Evolutionary conservation across 2,329 filamentous ascomycete genomes (phyloP), one percentile per base, ranked within the genome.

Genomic region (Epicoccum nigrum): DNA sequence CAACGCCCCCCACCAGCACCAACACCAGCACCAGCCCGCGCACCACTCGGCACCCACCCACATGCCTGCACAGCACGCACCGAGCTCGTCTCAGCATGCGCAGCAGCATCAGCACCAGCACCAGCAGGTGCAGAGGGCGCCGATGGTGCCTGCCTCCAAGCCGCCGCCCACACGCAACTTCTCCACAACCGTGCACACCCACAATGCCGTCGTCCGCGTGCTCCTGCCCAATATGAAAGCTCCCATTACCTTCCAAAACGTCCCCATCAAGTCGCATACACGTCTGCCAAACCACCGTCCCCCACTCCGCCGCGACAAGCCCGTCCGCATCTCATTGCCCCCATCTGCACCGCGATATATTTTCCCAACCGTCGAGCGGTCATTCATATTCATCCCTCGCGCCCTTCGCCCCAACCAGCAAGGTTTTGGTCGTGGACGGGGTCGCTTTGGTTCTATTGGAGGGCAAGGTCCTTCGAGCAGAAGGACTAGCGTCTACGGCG

Each of bases 371-470:
- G 81, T 84, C 38, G 92, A 97, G 65, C 83, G 94, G 59, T 97
- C 94, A 0, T 99, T 99, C 73, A 96, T 97, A 65, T 99, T 99
- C 76, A 99, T 99, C 54, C 94, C 94, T 11, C 84, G 94, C 60
- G 93, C 93, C 9, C 83, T 97, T 77, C 86, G 94, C 61, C 94
- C 94, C 12, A 97, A 96, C 70, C 92, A 96, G 71, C 90, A 96
- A 77, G 84, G 86, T 23, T 84, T 87, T 60, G 81, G 80, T 34
- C 80, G 84, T 47, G 82, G 82, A 44, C 82, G 89, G 47, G 89
- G 88, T 54, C 88, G 90, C 30, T 88, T 90, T 51, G 85, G 85
- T 13, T 83, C 89, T 1, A 77, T 77, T 79, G 59, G 87, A 80
- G 59, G 64, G 15, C 70, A 90, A 79, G 72, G 90, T 79, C 65